Evolutionary conservation across 2,329 filamentous ascomycete species (phyloP).

Genomic region (Alternaria tenuissima): DNA sequence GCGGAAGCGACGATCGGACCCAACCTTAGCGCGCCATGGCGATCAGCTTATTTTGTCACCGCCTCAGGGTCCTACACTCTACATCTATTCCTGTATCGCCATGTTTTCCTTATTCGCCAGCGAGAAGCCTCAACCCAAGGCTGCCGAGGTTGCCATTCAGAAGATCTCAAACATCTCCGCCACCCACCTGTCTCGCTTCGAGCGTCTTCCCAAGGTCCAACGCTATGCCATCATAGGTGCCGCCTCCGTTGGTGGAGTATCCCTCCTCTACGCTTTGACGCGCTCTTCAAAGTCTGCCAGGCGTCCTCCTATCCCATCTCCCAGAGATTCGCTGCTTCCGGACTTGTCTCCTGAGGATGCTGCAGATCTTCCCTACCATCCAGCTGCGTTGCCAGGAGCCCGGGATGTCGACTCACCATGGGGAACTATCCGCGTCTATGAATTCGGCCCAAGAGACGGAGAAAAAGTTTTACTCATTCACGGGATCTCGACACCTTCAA

Average conservation of each 20-base stretch:
- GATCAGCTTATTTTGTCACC: slow-evolving; percentile 27
- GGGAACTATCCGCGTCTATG: slow-evolving; percentile 76
- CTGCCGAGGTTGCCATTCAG: slow-evolving; percentile 15
- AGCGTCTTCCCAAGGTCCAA: slow-evolving; percentile 24
- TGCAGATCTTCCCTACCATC: slow-evolving; percentile 65
- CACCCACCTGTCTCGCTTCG: slow-evolving; percentile 27
- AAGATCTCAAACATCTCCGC: slow-evolving; percentile 19
- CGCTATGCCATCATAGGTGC: slow-evolving; percentile 32
- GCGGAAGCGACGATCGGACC: slow-evolving; percentile 14
- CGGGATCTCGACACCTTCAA: slow-evolving; percentile 80
- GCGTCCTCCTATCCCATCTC: slow-evolving; percentile 36
- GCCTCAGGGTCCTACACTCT: slow-evolving; percentile 23
- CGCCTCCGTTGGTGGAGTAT: slow-evolving; percentile 37
- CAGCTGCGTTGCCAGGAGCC: slow-evolving; percentile 72
- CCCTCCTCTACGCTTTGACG: slow-evolving; percentile 33
- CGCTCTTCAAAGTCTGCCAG: slow-evolving; percentile 25
- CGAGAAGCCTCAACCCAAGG: slow-evolving; percentile 20
- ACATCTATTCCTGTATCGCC: slow-evolving; percentile 29
- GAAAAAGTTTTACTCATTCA: slow-evolving; percentile 79
- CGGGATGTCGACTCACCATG: slow-evolving; percentile 75
- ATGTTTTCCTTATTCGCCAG: slow-evolving; percentile 30
- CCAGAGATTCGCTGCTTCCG: slow-evolving; percentile 36
- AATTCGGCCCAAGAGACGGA: slow-evolving; percentile 78
- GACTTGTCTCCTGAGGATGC: slow-evolving; percentile 35
- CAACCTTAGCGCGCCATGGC: slow-evolving; percentile 24